phyloP scores from a whole-genome alignment of 176 grass and related monocot genomes.

The Neostapfia colusana region DNA sequence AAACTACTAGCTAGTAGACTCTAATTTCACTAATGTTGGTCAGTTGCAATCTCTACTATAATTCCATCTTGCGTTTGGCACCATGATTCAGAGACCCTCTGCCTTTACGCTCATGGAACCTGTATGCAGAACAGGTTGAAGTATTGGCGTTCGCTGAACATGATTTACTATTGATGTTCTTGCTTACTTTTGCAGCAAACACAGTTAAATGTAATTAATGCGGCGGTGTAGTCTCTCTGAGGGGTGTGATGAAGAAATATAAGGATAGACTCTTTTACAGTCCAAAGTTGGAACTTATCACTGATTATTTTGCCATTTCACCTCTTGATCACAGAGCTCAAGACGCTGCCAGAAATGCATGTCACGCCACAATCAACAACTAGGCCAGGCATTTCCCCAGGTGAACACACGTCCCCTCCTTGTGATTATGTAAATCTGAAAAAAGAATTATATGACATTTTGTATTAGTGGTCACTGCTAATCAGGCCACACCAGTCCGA shows the following conservation, averaged over 20 bases:
- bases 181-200: not conserved
- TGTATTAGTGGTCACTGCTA: not conserved
- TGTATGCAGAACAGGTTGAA: not conserved
- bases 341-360: slow-evolving; percentile 29
- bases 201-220: too few relatives aligned
- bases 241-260: not conserved
- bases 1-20: not conserved
- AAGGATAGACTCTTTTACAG: not conserved
- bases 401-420: slow-evolving; percentile 4
- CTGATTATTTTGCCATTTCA: not conserved
- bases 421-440: not conserved
- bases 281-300: not conserved
- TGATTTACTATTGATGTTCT: not conserved
- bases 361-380: slow-evolving; percentile 13
- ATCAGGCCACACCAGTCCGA: not conserved
- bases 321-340: slow-evolving; percentile 17
- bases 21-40: not conserved
- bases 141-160: not conserved
- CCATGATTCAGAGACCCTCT: not conserved
- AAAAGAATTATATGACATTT: not conserved
- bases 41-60: not conserved
- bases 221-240: too few relatives aligned
- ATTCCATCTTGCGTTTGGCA: too few relatives aligned
- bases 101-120: not conserved
- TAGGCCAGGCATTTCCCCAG: slow-evolving; percentile 19